Base-by-base conservation (phyloP, 2,329 filamentous ascomycete species). In the Fusarium camptoceras region DNA sequence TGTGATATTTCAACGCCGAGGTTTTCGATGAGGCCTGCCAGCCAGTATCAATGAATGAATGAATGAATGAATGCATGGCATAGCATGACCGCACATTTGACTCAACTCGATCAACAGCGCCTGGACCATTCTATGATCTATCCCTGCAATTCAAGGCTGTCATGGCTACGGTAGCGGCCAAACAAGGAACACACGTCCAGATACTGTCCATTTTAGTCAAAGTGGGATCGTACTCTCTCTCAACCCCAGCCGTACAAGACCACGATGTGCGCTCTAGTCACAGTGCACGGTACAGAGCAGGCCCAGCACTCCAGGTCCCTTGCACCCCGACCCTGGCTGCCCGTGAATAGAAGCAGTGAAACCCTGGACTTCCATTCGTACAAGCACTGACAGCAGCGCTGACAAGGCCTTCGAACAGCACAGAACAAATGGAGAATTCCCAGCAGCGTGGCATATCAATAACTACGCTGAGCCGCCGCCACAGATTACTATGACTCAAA, bases 391-490 rank as follows among this genome's bases (percentile, higher is more conserved):
- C 67, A 68, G 46, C 46, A 64, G 47, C 46, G 58, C 66, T 63
- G 57, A 66, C 54, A 50, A 56, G 54, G 44, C 34, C 37, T 57
- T 51, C 48, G 47, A 49, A 70, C 51, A 70, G 55, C 68, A 50
- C 67, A 71, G 51, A 68, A 55, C 55, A 49, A 41, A 66, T 67
- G 58, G 67, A 54, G 53, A 53, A 71, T 55, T 34, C 34, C 64
- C 28, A 42, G 39, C 55, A 64, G 66, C 67, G 63, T 70, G 63
- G 64, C 67, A 71, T 51, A 51, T 57, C 37, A 61, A 25, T 54
- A 53, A 59, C 47, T 22, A 34, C 55, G 42, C 68, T 71, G 68
- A 70, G 67, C 68, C 68, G 68, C 68, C 67, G 58, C 68, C 67
- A 71, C 59, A 44, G 59, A 68, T 70, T 59, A 64, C 64, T 71